Conservation (phyloP, 2,329 filamentous ascomycete species). For the Trichophyton mentagrophytes region DNA sequence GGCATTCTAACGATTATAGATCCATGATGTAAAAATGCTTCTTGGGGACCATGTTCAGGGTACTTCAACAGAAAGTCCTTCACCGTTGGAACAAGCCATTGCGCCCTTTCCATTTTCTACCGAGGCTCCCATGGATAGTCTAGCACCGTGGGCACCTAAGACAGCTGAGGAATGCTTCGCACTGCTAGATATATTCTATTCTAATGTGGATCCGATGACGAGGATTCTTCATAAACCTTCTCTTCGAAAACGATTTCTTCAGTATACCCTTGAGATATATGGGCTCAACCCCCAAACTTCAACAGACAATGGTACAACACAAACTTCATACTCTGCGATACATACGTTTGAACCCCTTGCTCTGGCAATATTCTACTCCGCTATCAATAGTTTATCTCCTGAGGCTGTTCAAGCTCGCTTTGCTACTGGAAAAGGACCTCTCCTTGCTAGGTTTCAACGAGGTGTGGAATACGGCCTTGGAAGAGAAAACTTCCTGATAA, state of each 20-base stretch:
- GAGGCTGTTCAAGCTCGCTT: background rate
- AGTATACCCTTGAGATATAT: background rate
- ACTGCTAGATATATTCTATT: background rate
- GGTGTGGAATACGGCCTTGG: background rate
- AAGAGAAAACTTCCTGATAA: background rate
- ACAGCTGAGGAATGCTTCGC: background rate
- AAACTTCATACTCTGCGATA: background rate
- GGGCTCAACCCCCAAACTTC: background rate
- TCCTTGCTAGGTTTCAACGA: background rate
- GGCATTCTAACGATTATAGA: background rate
- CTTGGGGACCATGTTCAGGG: background rate
- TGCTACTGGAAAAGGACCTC: background rate
- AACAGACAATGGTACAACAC: background rate
- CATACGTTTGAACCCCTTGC: background rate
- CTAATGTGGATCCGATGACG: background rate
- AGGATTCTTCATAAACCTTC: background rate
- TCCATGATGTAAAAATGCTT: conserved; percentile 10
- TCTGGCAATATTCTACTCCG: background rate
- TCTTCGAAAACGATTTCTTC: background rate
- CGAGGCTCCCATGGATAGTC: background rate
- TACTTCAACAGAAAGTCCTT: background rate
- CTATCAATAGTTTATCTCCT: background rate
- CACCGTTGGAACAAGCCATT: background rate
- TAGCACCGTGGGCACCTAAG: background rate
- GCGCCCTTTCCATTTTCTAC: background rate